Base-by-base conservation (phyloP, 2,329 filamentous ascomycete species). In the Blumeriella jaapii region DNA sequence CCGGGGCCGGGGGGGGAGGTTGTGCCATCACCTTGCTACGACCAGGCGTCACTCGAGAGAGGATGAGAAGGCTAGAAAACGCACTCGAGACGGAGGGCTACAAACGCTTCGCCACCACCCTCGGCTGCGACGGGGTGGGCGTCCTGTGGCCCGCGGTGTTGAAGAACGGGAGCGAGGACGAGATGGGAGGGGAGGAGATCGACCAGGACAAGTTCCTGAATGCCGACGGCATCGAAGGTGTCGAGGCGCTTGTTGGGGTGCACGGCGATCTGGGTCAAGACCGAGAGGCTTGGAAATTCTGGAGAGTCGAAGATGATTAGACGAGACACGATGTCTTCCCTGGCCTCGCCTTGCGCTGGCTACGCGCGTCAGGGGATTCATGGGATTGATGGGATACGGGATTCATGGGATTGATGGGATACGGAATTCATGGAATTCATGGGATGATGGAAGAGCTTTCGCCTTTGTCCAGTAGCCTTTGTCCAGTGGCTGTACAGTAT, bases 81-180 rank as follows among this genome's bases (percentile, higher is more conserved):
- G 72, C 75, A 42, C 70, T 89, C 2, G 63, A 71, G 3, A 59
- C 65, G 0, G 82, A 86, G 51, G 82, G 82, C 1, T 98, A 91
- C 56, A 69, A 75, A 50, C 81, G 79, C 49, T 96, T 93, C 52
- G 74, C 87, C 58, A 91, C 86, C 0, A 95, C 83, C 0, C 71
- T 98, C 0, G 91, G 87, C 3, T 87, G 89, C 24, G 84, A 95
- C 51, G 91, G 91, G 9, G 84, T 98, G 1, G 91, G 91, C 23
- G 85, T 98, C 2, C 69, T 98, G 4, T 94, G 83, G 76, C 91
- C 91, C 1, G 91, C 91, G 0, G 80, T 95, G 0, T 64, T 95
- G 16, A 83, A 84, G 56, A 93, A 93, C 41, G 83, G 81, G 5
- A 74, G 80, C 23, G 79, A 84, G 51, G 80, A 85, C 46, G 67